phyloP scores from a whole-genome alignment of 2,329 filamentous ascomycete genomes.

The Aspergillus fischeri region DNA sequence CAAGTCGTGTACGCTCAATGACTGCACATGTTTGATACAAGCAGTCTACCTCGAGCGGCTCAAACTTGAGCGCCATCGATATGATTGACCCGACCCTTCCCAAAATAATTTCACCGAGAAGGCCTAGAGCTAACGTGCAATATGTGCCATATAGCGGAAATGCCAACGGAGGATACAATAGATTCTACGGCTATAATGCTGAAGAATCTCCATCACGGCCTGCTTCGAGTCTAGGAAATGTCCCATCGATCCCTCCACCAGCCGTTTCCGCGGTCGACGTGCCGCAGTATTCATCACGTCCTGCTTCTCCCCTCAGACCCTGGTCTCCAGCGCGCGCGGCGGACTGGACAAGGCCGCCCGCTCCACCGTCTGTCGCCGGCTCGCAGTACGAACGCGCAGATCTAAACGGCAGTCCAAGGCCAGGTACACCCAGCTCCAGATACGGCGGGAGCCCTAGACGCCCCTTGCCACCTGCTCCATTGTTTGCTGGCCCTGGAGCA shows the following conservation, averaged over 20 bases:
- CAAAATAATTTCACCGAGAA: conserved; percentile 1
- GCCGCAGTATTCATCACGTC: conserved; percentile 36
- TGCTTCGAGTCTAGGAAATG: conserved; percentile 39
- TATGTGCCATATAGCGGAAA: conserved; percentile 6
- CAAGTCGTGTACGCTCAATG: background rate
- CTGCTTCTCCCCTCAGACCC: conserved; percentile 44
- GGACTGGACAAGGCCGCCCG: conserved; percentile 69
- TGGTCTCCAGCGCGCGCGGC: conserved; percentile 52
- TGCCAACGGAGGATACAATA: conserved; percentile 8
- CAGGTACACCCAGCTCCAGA: conserved; percentile 82
- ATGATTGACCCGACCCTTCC: background rate
- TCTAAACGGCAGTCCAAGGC: conserved; percentile 82
- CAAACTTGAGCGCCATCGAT: background rate
- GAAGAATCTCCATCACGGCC: conserved; percentile 34
- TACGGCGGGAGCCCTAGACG: conserved; percentile 85
- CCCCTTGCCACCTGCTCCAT: conserved; percentile 80
- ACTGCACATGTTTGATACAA: background rate
- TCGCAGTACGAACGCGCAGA: conserved; percentile 80
- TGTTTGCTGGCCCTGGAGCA: conserved; percentile 62
- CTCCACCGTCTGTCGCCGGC: conserved; percentile 59
- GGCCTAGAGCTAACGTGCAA: conserved; percentile 12
- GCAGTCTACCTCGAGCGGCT: background rate
- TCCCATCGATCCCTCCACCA: conserved; percentile 40
- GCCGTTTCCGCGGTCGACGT: conserved; percentile 30
- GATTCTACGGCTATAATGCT: conserved; percentile 16